Evolutionary conservation across 2,329 filamentous ascomycete genomes (phyloP), one percentile per base, ranked within the genome.

Genomic region (Aspergillus transmontanensis): DNA sequence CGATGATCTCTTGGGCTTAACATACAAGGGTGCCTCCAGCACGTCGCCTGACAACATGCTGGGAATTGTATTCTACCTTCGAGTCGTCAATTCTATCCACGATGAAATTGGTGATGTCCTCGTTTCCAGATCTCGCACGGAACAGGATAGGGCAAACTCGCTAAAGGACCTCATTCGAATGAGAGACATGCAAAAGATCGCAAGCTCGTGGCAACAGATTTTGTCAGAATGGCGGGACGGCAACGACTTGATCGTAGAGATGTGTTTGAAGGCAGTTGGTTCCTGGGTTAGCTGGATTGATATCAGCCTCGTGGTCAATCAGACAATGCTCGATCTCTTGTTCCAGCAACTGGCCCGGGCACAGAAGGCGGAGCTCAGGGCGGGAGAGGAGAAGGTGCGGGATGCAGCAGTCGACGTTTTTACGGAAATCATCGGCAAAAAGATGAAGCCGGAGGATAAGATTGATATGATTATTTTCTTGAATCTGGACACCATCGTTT

Each of bases 241-340:
- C 62, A 87, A 90, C 69, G 89, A 93, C 73, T 77, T 81, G 48
- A 86, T 98, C 62, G 86, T 96, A 50, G 93, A 97, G 77, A 89
- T 96, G 85, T 94, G 92, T 71, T 84, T 99, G 59, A 93, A 90
- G 79, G 90, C 93, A n/a, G 88, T 99, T 68, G 93, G 93, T 43
- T 95, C 94, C 77, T 99, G 95, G 94, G 93, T 97, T 64, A 96
- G 93, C 85, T 99, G 95, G 95, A 96, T 96, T 73, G 95, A 98
- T 75, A 98, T 99, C 71, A 91, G 91, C 57, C 84, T 99, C 62
- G 89, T 99, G 51, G 92, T 99, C 71, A 96, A 96, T 78, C 88
- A 94, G 75, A 87, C 90, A 59, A 95, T 97, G 86, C 87, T 98
- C 72, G 89, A 86, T 74, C 86, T 93, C 56, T 85, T 99, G 63